A percentile compares a stretch with the other conserved stretches of the same genome.
phyloP scores from a whole-genome alignment of 306 rosid species.

The Alnus glutinosa region DNA sequence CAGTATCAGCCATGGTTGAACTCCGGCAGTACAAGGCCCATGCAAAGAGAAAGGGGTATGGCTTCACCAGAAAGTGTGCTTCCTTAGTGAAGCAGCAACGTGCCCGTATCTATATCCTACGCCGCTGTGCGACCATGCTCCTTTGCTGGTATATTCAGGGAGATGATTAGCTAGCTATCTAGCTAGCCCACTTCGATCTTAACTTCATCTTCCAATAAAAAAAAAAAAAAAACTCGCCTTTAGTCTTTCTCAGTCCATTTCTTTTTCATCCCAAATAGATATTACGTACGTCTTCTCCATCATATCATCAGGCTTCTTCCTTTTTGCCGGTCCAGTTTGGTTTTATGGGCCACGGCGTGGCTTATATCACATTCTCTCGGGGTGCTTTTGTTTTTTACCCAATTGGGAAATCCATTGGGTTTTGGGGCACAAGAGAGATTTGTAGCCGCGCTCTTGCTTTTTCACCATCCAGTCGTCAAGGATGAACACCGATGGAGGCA shows the following conservation, averaged over 20 bases:
- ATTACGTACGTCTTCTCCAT: background rate
- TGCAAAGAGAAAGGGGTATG: slow-evolving; percentile 47
- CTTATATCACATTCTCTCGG: slow-evolving; percentile 25
- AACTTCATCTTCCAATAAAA: background rate
- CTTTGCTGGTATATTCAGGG: slow-evolving; percentile 94
- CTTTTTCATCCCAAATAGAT: slow-evolving; percentile 4
- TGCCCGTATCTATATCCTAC: slow-evolving; percentile 82
- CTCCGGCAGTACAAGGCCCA: slow-evolving; percentile 35
- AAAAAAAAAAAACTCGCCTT: background rate
- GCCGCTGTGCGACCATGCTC: slow-evolving; percentile 95
- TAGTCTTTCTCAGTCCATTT: slow-evolving; percentile 3
- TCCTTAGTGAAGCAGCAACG: slow-evolving; percentile 82
- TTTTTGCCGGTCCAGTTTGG: slow-evolving; percentile 34
- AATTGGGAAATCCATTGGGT: slow-evolving; percentile 37
- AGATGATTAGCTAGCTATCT: slow-evolving; percentile 51
- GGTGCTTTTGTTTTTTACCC: slow-evolving; percentile 43
- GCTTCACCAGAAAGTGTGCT: slow-evolving; percentile 67
- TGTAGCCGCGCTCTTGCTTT: slow-evolving; percentile 41
- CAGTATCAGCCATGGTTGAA: slow-evolving; percentile 41
- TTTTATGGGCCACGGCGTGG: slow-evolving; percentile 27
- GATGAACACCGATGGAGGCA: slow-evolving; percentile 26
- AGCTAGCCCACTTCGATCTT: background rate
- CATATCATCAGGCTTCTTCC: slow-evolving; percentile 4
- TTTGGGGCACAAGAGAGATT: slow-evolving; percentile 45
- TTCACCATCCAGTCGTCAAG: slow-evolving; percentile 30